phyloP scores from a whole-genome alignment of 441 rosid genomes.

The Omphalea diandra region DNA sequence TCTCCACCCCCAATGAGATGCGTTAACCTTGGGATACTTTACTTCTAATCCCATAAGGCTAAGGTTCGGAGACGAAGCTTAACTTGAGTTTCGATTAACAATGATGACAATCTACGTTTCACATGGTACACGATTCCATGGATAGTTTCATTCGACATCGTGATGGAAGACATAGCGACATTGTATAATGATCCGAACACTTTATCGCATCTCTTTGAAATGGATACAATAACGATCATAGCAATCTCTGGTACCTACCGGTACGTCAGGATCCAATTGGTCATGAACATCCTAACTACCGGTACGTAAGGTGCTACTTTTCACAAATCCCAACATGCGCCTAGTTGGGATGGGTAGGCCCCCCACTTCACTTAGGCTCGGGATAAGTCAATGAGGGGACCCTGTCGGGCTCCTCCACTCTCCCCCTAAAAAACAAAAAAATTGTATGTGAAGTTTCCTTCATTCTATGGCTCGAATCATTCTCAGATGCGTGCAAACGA shows the following conservation, averaged over 20 bases:
- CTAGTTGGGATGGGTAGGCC: background rate
- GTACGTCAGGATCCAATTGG: constrained; percentile 4
- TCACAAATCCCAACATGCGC: background rate
- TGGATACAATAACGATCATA: background rate
- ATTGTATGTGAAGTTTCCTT: too few relatives aligned
- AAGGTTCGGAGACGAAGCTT: too few relatives aligned
- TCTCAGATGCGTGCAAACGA: background rate
- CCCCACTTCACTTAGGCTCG: background rate
- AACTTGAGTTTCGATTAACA: too few relatives aligned
- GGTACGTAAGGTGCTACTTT: background rate
- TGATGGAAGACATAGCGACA: background rate
- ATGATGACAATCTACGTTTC: constrained; percentile 1
- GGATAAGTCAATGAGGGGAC: too few relatives aligned
- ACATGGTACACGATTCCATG: background rate
- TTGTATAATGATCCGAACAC: background rate
- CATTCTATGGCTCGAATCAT: too few relatives aligned
- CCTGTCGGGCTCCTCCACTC: too few relatives aligned
- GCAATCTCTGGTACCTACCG: too few relatives aligned
- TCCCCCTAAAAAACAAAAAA: too few relatives aligned
- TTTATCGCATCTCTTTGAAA: background rate
- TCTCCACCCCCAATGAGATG: constrained; percentile 10
- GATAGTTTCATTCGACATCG: constrained; percentile 3
- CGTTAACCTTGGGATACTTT: background rate
- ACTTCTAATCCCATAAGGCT: background rate
- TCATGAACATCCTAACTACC: background rate